Evolutionary conservation across 148 eudicot species (phyloP).

Genomic region (Chenopodium album): DNA sequence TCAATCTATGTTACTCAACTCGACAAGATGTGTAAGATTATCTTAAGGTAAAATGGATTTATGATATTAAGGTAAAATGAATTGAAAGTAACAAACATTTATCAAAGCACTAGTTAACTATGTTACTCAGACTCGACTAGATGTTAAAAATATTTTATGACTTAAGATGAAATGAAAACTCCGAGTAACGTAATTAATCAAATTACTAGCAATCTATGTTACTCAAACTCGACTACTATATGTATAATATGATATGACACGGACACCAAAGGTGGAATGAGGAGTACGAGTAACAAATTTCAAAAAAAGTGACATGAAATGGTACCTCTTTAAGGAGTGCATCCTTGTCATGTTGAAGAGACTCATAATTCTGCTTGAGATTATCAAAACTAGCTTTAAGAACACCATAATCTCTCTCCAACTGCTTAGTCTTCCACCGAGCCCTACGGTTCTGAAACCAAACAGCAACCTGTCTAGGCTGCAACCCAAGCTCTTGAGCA

Average conservation of each 20-base stretch:
- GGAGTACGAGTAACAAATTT: too few relatives aligned
- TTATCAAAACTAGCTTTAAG: conserved; percentile 70
- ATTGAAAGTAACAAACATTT: too few relatives aligned
- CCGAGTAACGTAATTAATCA: neutral
- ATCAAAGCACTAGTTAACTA: too few relatives aligned
- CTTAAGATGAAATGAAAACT: too few relatives aligned
- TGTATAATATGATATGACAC: neutral
- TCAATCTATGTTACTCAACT: too few relatives aligned
- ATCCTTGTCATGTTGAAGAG: conserved; percentile 63
- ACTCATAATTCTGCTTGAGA: conserved; percentile 64
- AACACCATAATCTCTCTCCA: conserved; percentile 77
- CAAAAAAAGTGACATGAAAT: neutral
- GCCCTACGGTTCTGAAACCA: conserved; percentile 99
- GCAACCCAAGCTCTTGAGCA: conserved; percentile 85
- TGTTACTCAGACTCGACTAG: too few relatives aligned
- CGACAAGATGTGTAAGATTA: too few relatives aligned
- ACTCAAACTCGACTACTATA: too few relatives aligned
- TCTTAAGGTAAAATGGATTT: neutral
- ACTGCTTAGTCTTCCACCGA: conserved; percentile 86
- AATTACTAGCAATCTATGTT: neutral
- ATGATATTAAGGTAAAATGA: neutral
- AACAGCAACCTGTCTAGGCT: conserved; percentile 97
- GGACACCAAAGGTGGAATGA: neutral
- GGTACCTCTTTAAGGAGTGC: conserved; percentile 65
- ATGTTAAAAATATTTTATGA: too few relatives aligned